Evolutionary conservation across 2,329 filamentous ascomycete genomes (phyloP), one percentile per base, ranked within the genome.

Genomic region (Colletotrichum shisoi): DNA sequence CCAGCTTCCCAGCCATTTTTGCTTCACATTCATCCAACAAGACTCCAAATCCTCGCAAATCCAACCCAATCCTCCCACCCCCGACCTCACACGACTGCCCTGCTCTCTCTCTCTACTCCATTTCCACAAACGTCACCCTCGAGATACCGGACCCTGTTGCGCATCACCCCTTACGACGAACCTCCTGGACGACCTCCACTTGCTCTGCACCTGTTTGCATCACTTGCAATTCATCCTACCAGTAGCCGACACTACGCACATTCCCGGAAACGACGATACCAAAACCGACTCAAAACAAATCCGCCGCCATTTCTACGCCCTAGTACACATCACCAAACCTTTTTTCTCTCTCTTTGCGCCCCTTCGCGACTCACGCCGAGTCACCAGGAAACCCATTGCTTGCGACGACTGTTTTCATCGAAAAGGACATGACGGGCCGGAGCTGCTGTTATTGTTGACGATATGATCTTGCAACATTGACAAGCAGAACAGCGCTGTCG

Each of bases 381-480:
- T 34, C 46, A 53, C 49, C 58, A 24, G 27, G 17, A 24, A 52
- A n/a, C 34, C 7, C 40, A 19, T 60, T 34, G 45, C 59, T 68
- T 59, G 39, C 67, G 56, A 63, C 45, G 34, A 56, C 48, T 17
- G 19, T 42, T 31, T 24, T 17, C 27, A 31, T 24, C 49, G 37
- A 54, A 57, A 34, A 58, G 52, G 57, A 71, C 65, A 73, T 75
- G 71, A 49, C 45, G 59, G 58, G 64, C 63, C 53, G 40, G 46
- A 53, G 44, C 40, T 60, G 58, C 48, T 68, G 53, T 57, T 65
- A 44, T 62, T 71, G 64, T 68, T 71, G 70, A 71, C 67, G 69
- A 71, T 68, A 71, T 71, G 70, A 68, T 70, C 70, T 71, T 67
- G 61, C 62, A 67, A 65, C 68, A 69, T 63, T 71, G 59, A 69